Evolutionary conservation across 495 filamentous ascomycete genomes (phyloP).

Genomic region (Darksidea phi): DNA sequence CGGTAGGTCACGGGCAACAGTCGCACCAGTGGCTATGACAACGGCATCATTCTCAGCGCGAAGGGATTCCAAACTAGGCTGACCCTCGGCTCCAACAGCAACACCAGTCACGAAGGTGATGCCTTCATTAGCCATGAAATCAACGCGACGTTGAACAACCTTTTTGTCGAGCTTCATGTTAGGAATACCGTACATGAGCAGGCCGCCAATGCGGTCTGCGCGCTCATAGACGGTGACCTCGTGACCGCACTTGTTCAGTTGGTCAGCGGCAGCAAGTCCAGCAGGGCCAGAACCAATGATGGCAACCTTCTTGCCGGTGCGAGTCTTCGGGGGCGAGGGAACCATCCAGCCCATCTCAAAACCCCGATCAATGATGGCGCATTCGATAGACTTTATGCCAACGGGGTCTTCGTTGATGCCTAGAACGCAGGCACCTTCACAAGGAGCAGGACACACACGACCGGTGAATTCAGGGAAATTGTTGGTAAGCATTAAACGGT

Average conservation of each 20-base stretch:
- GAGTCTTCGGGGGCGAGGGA: conserved; percentile 71
- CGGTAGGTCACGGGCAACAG: conserved; percentile 92
- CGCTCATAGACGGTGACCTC: conserved; percentile 93
- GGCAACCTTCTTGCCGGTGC: conserved; percentile 87
- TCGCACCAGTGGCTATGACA: conserved; percentile 94
- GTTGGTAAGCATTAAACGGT: conserved; percentile 96
- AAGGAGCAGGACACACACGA: conserved; percentile 96
- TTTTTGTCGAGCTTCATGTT: conserved; percentile 99
- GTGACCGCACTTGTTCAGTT: conserved; percentile 93
- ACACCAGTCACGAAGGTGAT: conserved; percentile 77
- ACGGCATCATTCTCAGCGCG: conserved; percentile 79
- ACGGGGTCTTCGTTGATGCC: conserved; percentile 98
- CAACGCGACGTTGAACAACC: conserved; percentile 90
- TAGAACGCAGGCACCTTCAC: conserved; percentile 94
- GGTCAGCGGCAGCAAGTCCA: conserved; percentile 89
- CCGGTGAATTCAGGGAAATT: conserved; percentile 99
- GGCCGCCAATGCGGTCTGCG: conserved; percentile 85
- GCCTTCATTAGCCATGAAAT: conserved; percentile 94
- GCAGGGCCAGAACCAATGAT: conserved; percentile 94
- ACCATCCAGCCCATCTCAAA: conserved; percentile 99
- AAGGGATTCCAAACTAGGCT: conserved; percentile 70
- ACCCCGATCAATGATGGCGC: conserved; percentile 97
- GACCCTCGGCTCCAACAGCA: conserved; percentile 78
- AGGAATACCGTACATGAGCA: conserved; percentile 98
- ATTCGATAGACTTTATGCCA: conserved; percentile 99